Percentiles rank a stretch among this genome's conserved stretches.
Conservation (phyloP, 2,329 filamentous ascomycete genomes). For the Colletotrichum caudatum region DNA sequence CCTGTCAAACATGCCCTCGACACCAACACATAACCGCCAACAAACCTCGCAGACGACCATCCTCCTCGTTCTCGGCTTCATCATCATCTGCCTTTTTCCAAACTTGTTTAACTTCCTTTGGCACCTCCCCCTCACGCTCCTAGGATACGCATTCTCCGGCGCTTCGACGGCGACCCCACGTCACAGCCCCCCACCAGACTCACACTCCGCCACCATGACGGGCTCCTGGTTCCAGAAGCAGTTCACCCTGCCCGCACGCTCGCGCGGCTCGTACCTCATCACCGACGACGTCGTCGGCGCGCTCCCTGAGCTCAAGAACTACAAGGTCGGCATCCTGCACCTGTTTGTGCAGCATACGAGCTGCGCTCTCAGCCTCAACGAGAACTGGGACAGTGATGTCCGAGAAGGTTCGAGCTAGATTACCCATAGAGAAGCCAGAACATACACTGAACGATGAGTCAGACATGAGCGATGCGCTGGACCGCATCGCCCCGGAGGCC, state of each 20-base stretch:
- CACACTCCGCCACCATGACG: slow-evolving; percentile 57
- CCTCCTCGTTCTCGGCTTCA: slow-evolving; percentile 60
- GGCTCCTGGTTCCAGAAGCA: slow-evolving; percentile 87
- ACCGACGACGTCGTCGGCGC: slow-evolving; percentile 78
- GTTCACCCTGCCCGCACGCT: slow-evolving; percentile 80
- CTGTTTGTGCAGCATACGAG: slow-evolving; percentile 96
- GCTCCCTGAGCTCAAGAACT: slow-evolving; percentile 83
- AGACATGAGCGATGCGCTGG: slow-evolving; percentile 94
- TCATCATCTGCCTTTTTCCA: slow-evolving; percentile 66
- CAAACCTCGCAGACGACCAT: slow-evolving; percentile 56
- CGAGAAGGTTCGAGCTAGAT: slow-evolving; percentile 55
- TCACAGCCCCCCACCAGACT: slow-evolving; percentile 45
- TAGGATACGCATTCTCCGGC: slow-evolving; percentile 49
- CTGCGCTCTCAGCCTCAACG: slow-evolving; percentile 90
- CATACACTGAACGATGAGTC: slow-evolving; percentile 43
- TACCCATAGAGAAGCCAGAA: background rate
- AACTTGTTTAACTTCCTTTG: slow-evolving; percentile 64
- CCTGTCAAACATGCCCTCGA: slow-evolving; percentile 55
- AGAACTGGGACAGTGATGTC: slow-evolving; percentile 91
- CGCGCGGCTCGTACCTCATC: slow-evolving; percentile 89
- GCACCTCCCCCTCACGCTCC: slow-evolving; percentile 59
- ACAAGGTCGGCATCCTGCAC: slow-evolving; percentile 88
- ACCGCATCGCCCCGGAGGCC: slow-evolving; percentile 84
- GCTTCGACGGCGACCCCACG: slow-evolving; percentile 37
- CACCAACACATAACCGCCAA: slow-evolving; percentile 47